Conservation (phyloP, 192 early-diverging fungal species). For the Backusella parvicylindrica region DNA sequence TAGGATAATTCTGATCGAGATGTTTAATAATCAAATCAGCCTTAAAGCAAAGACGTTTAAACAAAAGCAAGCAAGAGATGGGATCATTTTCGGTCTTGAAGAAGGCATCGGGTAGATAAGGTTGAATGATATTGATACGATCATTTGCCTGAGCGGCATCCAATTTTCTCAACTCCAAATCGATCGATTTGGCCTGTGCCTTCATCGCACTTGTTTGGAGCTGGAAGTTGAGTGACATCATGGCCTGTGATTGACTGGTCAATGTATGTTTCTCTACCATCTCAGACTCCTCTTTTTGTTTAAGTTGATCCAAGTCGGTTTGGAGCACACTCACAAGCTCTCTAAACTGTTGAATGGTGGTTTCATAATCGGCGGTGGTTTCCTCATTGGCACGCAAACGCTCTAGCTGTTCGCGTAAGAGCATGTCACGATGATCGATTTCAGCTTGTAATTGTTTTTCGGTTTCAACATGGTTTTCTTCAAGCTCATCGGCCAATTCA, state of each 20-base stretch:
- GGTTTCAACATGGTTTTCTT: slow-evolving; percentile 86
- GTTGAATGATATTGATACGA: slow-evolving; percentile 57
- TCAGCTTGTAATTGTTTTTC: slow-evolving; percentile 83
- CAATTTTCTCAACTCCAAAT: slow-evolving; percentile 83
- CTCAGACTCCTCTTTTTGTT: slow-evolving; percentile 60
- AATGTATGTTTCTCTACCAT: slow-evolving; percentile 47
- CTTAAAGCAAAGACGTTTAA: slow-evolving; percentile 83
- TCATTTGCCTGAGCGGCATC: slow-evolving; percentile 83
- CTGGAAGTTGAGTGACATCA: slow-evolving; percentile 75
- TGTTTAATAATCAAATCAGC: slow-evolving; percentile 67
- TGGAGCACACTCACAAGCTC: slow-evolving; percentile 75
- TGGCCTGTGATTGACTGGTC: slow-evolving; percentile 72
- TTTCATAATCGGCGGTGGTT: slow-evolving; percentile 79
- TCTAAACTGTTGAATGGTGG: slow-evolving; percentile 83
- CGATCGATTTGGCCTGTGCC: slow-evolving; percentile 85
- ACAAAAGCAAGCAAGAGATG: slow-evolving; percentile 66
- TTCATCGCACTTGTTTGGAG: slow-evolving; percentile 77
- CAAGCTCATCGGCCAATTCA: slow-evolving; percentile 87
- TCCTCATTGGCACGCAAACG: slow-evolving; percentile 68
- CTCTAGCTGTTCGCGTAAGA: slow-evolving; percentile 58
- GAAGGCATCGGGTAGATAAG: slow-evolving; percentile 84
- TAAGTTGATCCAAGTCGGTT: slow-evolving; percentile 64
- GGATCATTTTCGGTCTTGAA: slow-evolving; percentile 75
- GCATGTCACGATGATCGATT: slow-evolving; percentile 70
- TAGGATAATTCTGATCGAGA: slow-evolving; percentile 54